Percentiles rank a stretch among this genome's conserved stretches.
These are phyloP conservation scores for Leccinum griseonigrum DNA, from an alignment of 1,284 basidiomycete species.

Conservation along the genomic window DNA sequence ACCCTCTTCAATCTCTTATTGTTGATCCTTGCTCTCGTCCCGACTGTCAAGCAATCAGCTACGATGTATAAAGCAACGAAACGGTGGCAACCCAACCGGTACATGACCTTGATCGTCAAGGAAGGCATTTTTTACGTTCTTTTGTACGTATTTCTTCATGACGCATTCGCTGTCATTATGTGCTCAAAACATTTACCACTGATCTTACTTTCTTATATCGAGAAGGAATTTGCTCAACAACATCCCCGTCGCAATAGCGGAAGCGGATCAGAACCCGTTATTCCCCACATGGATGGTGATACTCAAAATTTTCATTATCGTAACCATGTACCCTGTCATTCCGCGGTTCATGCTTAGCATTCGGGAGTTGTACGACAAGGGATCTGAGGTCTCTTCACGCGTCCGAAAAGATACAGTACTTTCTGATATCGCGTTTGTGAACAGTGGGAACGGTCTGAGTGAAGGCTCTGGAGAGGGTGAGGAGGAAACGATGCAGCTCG, in stretches of 20 bases:
- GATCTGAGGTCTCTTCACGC: background rate
- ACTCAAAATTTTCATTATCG: background rate
- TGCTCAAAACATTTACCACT: background rate
- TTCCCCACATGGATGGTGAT: background rate
- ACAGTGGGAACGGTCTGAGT: background rate
- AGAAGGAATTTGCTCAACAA: background rate
- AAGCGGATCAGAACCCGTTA: background rate
- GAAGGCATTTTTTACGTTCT: background rate
- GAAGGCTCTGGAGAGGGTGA: background rate
- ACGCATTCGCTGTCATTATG: background rate
- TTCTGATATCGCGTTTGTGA: background rate
- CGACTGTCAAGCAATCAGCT: background rate
- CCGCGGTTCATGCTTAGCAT: background rate
- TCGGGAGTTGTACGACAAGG: background rate
- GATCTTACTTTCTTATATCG: background rate
- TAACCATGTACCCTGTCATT: background rate
- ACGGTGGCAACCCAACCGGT: background rate
- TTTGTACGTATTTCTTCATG: background rate
- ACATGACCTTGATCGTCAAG: background rate
- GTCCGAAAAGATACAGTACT: background rate
- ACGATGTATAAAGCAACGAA: background rate
- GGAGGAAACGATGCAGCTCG: background rate
- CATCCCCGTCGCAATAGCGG: background rate
- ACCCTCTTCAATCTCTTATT: background rate
- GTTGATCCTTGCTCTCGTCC: background rate